A percentile compares a stretch with the other conserved stretches of the same genome.
Evolutionary conservation across 2,329 filamentous ascomycete species (phyloP).

Genomic region (Phaeosphaeriaceae sp.): DNA sequence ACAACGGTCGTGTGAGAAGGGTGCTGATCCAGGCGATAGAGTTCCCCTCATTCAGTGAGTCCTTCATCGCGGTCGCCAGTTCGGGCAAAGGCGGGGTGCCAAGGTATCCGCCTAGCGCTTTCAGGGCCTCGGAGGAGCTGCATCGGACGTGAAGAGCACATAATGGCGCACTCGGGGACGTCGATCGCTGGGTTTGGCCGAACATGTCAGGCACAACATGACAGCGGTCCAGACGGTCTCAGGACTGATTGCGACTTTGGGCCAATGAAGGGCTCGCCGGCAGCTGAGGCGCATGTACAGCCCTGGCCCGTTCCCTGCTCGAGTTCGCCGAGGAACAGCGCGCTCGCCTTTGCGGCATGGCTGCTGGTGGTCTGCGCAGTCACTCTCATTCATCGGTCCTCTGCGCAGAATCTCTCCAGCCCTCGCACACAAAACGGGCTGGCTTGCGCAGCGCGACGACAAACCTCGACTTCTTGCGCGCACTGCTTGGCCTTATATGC

Average conservation of each 20-base stretch:
- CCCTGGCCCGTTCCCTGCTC: conserved; percentile 13
- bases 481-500: not conserved
- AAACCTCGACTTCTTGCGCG: not conserved
- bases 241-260: conserved; percentile 7
- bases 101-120: conserved; percentile 1
- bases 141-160: conserved; percentile 10
- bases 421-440: not conserved
- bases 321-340: conserved; percentile 16
- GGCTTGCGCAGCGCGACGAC: not conserved
- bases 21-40: not conserved
- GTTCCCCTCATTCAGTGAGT: conserved; percentile 2
- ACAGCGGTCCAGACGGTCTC: conserved; percentile 13
- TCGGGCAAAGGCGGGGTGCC: conserved; percentile 27
- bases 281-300: conserved; percentile 7
- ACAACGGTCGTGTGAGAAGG: not conserved
- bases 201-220: conserved; percentile 22
- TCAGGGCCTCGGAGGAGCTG: not conserved
- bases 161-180: conserved; percentile 1
- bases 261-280: conserved; percentile 15
- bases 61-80: conserved; percentile 8
- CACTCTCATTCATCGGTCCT: not conserved
- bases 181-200: conserved; percentile 19
- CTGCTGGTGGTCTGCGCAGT: conserved; percentile 6
- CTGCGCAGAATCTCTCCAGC: not conserved
- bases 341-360: not conserved